Evolutionary conservation across 2,329 filamentous ascomycete genomes (phyloP).

Genomic region (Aschersonia sp.): DNA sequence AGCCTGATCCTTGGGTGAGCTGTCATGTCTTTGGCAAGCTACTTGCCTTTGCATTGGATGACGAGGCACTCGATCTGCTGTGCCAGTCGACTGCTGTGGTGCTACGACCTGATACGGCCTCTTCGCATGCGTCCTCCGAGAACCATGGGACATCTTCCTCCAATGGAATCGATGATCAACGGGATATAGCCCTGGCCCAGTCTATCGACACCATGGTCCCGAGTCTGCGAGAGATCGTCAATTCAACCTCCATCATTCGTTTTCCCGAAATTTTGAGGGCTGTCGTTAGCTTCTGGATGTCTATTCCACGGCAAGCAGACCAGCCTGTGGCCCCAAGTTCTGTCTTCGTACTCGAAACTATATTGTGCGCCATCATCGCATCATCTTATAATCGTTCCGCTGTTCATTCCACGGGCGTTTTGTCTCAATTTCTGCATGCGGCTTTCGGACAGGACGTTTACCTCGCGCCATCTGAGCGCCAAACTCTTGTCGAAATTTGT

Average conservation of each 20-base stretch:
- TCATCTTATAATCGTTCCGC: slow-evolving; percentile 57
- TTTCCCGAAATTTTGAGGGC: slow-evolving; percentile 49
- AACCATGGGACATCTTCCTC: slow-evolving; percentile 7
- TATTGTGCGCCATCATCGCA: slow-evolving; percentile 40
- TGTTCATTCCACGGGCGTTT: slow-evolving; percentile 57
- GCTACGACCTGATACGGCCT: slow-evolving; percentile 16
- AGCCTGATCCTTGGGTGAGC: slow-evolving; percentile 53
- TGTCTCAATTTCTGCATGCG: slow-evolving; percentile 50
- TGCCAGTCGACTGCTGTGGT: slow-evolving; percentile 38
- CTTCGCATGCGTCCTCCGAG: slow-evolving; percentile 7
- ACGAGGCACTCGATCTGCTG: slow-evolving; percentile 57
- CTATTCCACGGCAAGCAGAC: slow-evolving; percentile 35
- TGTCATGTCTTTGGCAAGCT: slow-evolving; percentile 71
- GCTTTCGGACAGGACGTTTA: slow-evolving; percentile 38
- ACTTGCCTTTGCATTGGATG: slow-evolving; percentile 65
- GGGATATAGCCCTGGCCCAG: slow-evolving; percentile 21
- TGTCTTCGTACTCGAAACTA: slow-evolving; percentile 49
- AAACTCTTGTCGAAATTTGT: slow-evolving; percentile 51
- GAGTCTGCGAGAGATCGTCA: slow-evolving; percentile 32
- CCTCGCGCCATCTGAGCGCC: slow-evolving; percentile 39
- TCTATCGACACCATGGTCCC: slow-evolving; percentile 22
- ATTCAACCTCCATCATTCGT: slow-evolving; percentile 35
- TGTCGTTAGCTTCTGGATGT: slow-evolving; percentile 49
- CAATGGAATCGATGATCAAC: slow-evolving; percentile 17
- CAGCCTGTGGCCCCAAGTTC: slow-evolving; percentile 36